A percentile compares a stretch with the other conserved stretches of the same genome.
Evolutionary conservation across 2,329 filamentous ascomycete genomes (phyloP).

Genomic region (Xylariaceae sp.): DNA sequence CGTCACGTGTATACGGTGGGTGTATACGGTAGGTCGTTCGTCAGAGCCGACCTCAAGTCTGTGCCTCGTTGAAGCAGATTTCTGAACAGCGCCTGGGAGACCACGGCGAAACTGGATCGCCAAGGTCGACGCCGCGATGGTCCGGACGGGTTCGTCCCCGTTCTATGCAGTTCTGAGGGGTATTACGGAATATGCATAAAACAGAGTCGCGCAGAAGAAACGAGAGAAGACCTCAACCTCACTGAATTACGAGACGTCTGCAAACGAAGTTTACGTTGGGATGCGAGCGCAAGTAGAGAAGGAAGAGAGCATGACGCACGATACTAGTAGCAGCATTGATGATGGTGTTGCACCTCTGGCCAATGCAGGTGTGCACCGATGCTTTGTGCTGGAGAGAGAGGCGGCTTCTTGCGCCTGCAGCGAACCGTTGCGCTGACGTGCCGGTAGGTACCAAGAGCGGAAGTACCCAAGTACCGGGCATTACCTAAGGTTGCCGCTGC

Average conservation of each 20-base stretch:
- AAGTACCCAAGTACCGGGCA: no score
- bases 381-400: neutral
- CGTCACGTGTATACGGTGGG: neutral
- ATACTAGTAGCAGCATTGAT: neutral
- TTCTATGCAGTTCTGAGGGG: neutral
- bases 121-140: neutral
- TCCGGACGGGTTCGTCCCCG: neutral
- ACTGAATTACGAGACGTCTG: neutral
- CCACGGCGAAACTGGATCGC: neutral
- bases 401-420: neutral
- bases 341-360: slow-evolving; percentile 3
- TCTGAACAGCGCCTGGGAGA: neutral
- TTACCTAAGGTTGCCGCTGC: no score
- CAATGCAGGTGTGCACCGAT: neutral
- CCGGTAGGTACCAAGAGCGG: neutral
- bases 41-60: neutral
- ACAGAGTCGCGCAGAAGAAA: slow-evolving; percentile 2
- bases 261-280: neutral
- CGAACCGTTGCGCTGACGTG: slow-evolving; percentile 7
- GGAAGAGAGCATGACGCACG: neutral
- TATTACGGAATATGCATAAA: slow-evolving; percentile 2
- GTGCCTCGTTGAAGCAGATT: neutral
- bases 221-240: neutral
- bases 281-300: neutral
- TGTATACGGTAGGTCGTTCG: no score